phyloP scores from a whole-genome alignment of 768 basidiomycete species.

The Xerocomus spinulosus region DNA sequence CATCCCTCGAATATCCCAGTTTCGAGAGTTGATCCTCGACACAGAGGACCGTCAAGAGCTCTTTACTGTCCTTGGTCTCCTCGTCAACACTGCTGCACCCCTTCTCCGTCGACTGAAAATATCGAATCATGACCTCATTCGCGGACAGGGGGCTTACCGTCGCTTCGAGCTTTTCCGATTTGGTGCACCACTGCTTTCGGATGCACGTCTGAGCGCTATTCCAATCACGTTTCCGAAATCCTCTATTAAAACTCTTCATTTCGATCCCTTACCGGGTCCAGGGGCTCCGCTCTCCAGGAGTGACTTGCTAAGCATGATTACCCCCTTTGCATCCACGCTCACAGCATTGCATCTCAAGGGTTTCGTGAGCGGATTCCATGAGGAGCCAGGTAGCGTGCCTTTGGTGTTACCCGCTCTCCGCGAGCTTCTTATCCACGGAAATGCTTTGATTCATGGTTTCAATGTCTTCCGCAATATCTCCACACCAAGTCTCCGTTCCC shows the following conservation, averaged over 20 bases:
- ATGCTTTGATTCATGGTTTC: constrained; percentile 31
- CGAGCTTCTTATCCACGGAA: constrained; percentile 29
- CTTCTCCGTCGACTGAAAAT: constrained; percentile 27
- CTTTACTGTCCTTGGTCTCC: constrained; percentile 19
- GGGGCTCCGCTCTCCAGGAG: constrained; percentile 25
- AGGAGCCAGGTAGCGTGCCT: constrained; percentile 31
- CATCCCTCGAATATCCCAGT: constrained; percentile 28
- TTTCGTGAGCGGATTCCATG: constrained; percentile 31
- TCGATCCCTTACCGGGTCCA: constrained; percentile 32
- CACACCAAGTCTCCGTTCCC: constrained; percentile 24
- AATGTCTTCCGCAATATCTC: constrained; percentile 34
- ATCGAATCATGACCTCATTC: constrained; percentile 22
- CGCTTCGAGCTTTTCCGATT: constrained; percentile 30
- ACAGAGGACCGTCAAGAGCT: constrained; percentile 31
- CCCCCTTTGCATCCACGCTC: constrained; percentile 25
- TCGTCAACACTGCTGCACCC: constrained; percentile 23
- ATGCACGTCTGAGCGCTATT: constrained; percentile 31
- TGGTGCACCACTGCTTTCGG: constrained; percentile 29
- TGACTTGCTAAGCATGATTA: constrained; percentile 28
- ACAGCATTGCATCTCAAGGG: constrained; percentile 30
- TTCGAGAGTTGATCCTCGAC: constrained; percentile 31
- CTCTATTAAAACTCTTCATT: constrained; percentile 29
- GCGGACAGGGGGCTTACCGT: constrained; percentile 24
- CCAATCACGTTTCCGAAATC: constrained; percentile 29
- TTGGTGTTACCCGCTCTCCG: constrained; percentile 27